Evolutionary conservation across 2,329 filamentous ascomycete species (phyloP), one percentile per base, ranked within the genome.

Genomic region (Colletotrichum noveboracense): DNA sequence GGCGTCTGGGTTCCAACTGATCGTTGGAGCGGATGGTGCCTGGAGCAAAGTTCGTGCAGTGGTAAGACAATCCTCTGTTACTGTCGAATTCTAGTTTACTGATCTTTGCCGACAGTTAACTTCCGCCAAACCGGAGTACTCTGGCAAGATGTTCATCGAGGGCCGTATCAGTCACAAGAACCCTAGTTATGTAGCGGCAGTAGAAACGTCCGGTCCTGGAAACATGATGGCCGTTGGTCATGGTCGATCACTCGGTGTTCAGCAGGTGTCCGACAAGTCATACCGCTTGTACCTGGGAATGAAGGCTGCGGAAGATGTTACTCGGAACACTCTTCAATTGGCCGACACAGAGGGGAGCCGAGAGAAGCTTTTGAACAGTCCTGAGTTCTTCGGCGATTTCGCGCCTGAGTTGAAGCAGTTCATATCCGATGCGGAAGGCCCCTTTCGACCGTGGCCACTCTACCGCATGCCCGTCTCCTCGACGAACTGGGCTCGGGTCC

Each of bases 41-140:
- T 72, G 68, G 68, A 75, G 72, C 69, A 75, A 75, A 18, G 48
- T 72, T 30, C 52, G 72, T 14, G 61, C 72, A 3, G 10, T 67
- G 26, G 55, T 72, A 70, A 52, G 71, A 18, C 13, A 16, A 14
- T 5, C 21, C 61, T 26, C n/a, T 13, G 3, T 34, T 18, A 6
- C 16, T 18, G 10, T 4, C 26, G 8, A 16, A 5, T 24, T 28
- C 24, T 12, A 16, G 3, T 9, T 60, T 3, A 60, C 16, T 60
- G 12, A 43, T 34, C 24, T 7, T 30, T 4, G 7, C 0, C 5
- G 2, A 24, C 6, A 74, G 66, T 18, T 70, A 6, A 74, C 66
- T 26, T 16, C 30, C 1, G 66, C 38, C 7, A 70, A 52, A 18
- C 71, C 71, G 10, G 66, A 70, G 24, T 74, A 70, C n/a, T 74